Percentiles rank a stretch among this genome's conserved stretches.
phyloP scores from a whole-genome alignment of 2,329 filamentous ascomycete species.

The Colletotrichum shisoi region DNA sequence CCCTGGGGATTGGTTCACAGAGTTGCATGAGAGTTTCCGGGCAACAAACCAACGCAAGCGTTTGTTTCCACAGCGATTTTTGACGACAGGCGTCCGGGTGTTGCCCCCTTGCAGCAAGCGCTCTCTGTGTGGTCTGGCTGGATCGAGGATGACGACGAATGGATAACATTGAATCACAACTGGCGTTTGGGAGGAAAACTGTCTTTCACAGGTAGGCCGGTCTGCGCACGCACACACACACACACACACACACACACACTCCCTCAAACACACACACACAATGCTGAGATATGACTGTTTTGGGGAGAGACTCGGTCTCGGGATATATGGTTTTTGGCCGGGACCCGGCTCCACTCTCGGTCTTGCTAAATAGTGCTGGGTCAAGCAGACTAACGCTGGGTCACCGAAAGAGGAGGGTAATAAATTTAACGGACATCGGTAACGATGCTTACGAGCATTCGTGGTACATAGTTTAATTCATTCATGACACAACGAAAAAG shows the following conservation, averaged over 20 bases:
- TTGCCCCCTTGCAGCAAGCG: not conserved
- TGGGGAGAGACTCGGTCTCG: not conserved
- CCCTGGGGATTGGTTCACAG: not conserved
- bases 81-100: not conserved
- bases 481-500: conserved; percentile 14
- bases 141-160: conserved; percentile 15
- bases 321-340: too few relatives aligned
- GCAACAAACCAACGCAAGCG: not conserved
- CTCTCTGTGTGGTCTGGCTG: not conserved
- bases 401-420: conserved; percentile 14
- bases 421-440: conserved; percentile 19
- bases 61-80: conserved; percentile 3
- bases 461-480: conserved; percentile 32
- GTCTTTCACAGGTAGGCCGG: conserved; percentile 19
- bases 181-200: conserved; percentile 32
- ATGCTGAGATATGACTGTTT: conserved; percentile 9
- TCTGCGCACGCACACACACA: not conserved
- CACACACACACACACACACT: too few relatives aligned
- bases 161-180: conserved; percentile 23
- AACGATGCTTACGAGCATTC: conserved; percentile 19
- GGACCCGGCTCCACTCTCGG: not conserved
- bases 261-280: too few relatives aligned
- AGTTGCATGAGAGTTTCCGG: not conserved
- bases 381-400: not conserved
- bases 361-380: not conserved